phyloP scores from a whole-genome alignment of 2,329 filamentous ascomycete species.

The Akanthomyces uredinophilus region DNA sequence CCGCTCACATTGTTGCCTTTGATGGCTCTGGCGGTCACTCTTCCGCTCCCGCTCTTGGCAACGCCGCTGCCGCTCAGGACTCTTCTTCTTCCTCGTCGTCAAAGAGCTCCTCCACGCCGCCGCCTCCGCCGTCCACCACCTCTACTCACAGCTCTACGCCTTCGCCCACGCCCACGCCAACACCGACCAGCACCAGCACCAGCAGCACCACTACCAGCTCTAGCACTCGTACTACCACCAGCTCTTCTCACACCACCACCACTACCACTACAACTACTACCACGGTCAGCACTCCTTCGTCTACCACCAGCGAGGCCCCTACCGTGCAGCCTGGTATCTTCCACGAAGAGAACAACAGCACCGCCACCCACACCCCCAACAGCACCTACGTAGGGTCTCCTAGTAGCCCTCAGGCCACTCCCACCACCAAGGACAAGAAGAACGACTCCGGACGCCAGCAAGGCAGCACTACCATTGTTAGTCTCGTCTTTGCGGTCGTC shows the following conservation, averaged over 20 bases:
- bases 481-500: slow-evolving; percentile 51
- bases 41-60: slow-evolving; percentile 1
- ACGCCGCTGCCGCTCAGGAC: slow-evolving; percentile 18
- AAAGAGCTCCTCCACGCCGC: slow-evolving; percentile 8
- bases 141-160: slow-evolving; percentile 23
- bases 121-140: slow-evolving; percentile 22
- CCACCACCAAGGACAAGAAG: slow-evolving; percentile 33
- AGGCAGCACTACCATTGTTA: slow-evolving; percentile 46
- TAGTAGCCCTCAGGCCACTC: slow-evolving; percentile 23
- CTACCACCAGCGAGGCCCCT: slow-evolving; percentile 20
- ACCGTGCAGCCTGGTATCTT: slow-evolving; percentile 45
- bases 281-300: slow-evolving; percentile 16
- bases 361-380: slow-evolving; percentile 21
- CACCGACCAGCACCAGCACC: slow-evolving; percentile 15
- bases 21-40: slow-evolving; percentile 24
- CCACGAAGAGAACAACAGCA: slow-evolving; percentile 46
- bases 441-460: slow-evolving; percentile 44
- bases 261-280: slow-evolving; percentile 16
- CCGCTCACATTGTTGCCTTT: slow-evolving; percentile 63
- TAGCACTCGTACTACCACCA: slow-evolving; percentile 7
- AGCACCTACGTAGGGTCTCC: slow-evolving; percentile 20
- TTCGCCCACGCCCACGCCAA: slow-evolving; percentile 25
- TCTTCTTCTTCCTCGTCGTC: slow-evolving; percentile 17
- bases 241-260: slow-evolving; percentile 12
- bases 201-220: background rate